Percentiles rank a stretch among this genome's conserved stretches.
Evolutionary conservation across 164 flowering plant species (phyloP).

Genomic region (Annona squamosa): DNA sequence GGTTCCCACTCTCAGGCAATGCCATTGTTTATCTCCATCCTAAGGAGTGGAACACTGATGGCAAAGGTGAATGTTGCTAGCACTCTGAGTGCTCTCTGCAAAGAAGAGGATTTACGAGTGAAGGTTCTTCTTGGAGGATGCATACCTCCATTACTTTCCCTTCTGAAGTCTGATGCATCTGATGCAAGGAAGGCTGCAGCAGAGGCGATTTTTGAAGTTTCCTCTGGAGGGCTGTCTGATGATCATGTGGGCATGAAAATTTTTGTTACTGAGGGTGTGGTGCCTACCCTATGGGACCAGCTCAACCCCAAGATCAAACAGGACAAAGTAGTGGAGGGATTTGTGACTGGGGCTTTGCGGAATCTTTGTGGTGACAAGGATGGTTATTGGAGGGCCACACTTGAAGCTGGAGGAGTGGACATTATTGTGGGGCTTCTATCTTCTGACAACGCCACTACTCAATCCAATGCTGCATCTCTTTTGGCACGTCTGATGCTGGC

Average conservation of each 20-base stretch:
- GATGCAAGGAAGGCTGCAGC: constrained; percentile 87
- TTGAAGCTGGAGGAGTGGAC: constrained; percentile 80
- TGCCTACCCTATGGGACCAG: constrained; percentile 81
- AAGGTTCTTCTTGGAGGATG: constrained; percentile 91
- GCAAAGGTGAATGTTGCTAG: constrained; percentile 75
- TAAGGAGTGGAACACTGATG: constrained; percentile 58
- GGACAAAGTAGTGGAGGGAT: constrained; percentile 81
- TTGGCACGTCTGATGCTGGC: constrained; percentile 73
- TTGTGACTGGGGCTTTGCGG: constrained; percentile 77
- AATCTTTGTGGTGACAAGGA: constrained; percentile 88
- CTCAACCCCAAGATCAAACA: constrained; percentile 53
- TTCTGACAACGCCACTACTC: constrained; percentile 63
- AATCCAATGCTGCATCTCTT: constrained; percentile 94
- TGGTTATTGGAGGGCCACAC: constrained; percentile 66
- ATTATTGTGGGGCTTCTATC: constrained; percentile 71
- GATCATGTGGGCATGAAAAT: constrained; percentile 88
- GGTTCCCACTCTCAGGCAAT: constrained; percentile 83
- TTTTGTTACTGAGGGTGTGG: constrained; percentile 86
- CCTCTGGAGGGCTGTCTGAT: constrained; percentile 71
- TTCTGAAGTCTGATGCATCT: constrained; percentile 57
- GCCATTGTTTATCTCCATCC: constrained; percentile 71
- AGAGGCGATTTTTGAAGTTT: constrained; percentile 77
- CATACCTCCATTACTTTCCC: constrained; percentile 74
- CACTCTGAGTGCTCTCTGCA: constrained; percentile 57
- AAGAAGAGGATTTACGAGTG: constrained; percentile 69